Evolutionary conservation across 805 yeast species (phyloP).

Genomic region (Nadsonia fulvescens): DNA sequence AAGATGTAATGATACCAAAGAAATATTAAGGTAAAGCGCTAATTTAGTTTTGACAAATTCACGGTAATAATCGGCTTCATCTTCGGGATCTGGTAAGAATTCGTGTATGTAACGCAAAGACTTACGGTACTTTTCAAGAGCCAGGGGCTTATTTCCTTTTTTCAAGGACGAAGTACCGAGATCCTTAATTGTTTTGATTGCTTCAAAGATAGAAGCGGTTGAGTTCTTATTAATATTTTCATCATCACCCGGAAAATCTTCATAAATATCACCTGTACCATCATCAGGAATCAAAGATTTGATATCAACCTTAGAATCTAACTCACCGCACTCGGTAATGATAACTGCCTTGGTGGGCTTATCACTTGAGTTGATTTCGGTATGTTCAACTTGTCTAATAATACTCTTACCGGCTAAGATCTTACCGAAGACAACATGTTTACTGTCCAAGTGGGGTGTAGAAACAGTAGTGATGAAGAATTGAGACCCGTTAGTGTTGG

Average conservation of each 20-base stretch:
- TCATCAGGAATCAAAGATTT: no score
- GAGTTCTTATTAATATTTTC: constrained; percentile 36
- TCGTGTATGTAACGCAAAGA: constrained; percentile 52
- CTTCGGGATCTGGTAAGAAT: constrained; percentile 41
- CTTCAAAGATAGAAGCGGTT: constrained; percentile 42
- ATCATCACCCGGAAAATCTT: constrained; percentile 60
- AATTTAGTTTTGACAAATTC: constrained; percentile 38
- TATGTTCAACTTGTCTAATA: constrained; percentile 53
- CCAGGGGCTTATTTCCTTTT: constrained; percentile 34
- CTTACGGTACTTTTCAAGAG: constrained; percentile 55
- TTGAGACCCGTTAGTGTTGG: constrained; percentile 69
- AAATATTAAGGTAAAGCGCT: constrained; percentile 51
- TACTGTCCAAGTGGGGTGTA: constrained; percentile 84
- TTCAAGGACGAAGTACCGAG: constrained; percentile 67
- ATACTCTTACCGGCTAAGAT: constrained; percentile 72
- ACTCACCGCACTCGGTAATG: constrained; percentile 59
- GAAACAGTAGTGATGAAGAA: constrained; percentile 86
- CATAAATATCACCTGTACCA: constrained; percentile 73
- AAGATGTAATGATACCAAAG: constrained; percentile 54
- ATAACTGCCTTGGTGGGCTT: constrained; percentile 48
- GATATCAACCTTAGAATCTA: no score
- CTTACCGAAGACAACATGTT: constrained; percentile 93
- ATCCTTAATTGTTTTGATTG: constrained; percentile 46
- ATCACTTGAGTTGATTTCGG: constrained; percentile 54
- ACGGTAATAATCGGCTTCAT: constrained; percentile 26